Percentiles rank a stretch among this genome's conserved stretches.
These are phyloP conservation scores for Nothophoma quercina DNA, from an alignment of 2,329 filamentous ascomycete genomes.

Conservation along the genomic window DNA sequence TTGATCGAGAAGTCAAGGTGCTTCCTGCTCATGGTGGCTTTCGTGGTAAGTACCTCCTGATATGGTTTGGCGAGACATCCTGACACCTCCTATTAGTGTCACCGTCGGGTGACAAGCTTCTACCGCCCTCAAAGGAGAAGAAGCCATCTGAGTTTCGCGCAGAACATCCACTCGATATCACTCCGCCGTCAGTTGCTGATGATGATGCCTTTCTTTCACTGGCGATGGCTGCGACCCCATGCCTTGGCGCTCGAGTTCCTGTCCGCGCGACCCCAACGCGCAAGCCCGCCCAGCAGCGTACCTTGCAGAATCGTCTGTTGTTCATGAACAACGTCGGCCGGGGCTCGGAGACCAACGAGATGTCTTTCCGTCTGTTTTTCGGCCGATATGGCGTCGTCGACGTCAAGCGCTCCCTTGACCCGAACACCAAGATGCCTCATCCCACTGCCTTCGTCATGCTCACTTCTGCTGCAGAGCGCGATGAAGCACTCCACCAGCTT, in stretches of 20 bases:
- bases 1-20: background rate
- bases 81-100: background rate
- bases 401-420: constrained; percentile 1
- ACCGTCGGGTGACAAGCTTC: background rate
- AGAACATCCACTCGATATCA: background rate
- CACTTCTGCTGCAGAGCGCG: background rate
- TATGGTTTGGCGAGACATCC: background rate
- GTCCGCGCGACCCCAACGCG: background rate
- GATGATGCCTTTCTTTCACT: background rate
- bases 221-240: background rate
- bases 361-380: background rate
- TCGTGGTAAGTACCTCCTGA: background rate
- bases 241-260: background rate
- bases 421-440: background rate
- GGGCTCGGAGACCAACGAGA: background rate
- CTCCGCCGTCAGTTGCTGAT: background rate
- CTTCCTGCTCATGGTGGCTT: background rate
- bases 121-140: background rate
- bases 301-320: background rate
- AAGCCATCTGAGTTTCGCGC: too few species aligned
- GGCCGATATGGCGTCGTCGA: background rate
- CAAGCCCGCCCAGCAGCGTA: background rate
- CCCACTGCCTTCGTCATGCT: constrained; percentile 1
- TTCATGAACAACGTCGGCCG: constrained; percentile 2
- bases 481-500: background rate